Percentiles rank a stretch among this genome's conserved stretches.
phyloP scores from a whole-genome alignment of 495 filamentous ascomycete genomes.

The Hypoxylon intermedium region DNA sequence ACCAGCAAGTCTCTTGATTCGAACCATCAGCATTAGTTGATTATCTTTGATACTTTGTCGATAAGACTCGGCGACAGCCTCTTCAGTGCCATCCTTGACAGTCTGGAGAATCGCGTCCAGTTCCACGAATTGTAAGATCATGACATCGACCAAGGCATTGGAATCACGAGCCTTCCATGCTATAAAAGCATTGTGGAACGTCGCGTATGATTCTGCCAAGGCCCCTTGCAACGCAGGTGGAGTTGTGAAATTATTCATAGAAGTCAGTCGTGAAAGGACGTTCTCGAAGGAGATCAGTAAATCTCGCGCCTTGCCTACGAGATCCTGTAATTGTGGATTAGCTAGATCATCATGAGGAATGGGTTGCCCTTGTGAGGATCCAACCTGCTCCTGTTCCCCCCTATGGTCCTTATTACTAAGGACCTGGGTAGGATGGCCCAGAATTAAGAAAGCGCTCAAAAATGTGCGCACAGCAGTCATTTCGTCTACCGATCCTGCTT shows the following conservation, averaged over 20 bases:
- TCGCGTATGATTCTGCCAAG: constrained; percentile 73
- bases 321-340: constrained; percentile 71
- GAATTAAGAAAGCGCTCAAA: constrained; percentile 88
- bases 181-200: constrained; percentile 90
- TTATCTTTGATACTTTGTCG: constrained; percentile 92
- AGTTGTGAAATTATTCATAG: constrained; percentile 61
- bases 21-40: constrained; percentile 84
- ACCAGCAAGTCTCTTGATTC: constrained; percentile 89
- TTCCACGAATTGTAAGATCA: constrained; percentile 95
- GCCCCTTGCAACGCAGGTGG: constrained; percentile 66
- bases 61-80: constrained; percentile 88
- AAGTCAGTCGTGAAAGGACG: constrained; percentile 64
- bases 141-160: constrained; percentile 85
- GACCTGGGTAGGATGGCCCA: constrained; percentile 90
- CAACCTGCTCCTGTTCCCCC: constrained; percentile 73
- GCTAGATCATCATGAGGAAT: constrained; percentile 59
- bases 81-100: constrained; percentile 87
- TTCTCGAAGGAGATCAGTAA: constrained; percentile 84
- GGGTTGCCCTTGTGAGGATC: constrained; percentile 51
- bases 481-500: constrained; percentile 70
- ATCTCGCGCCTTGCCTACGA: constrained; percentile 87
- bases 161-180: constrained; percentile 96
- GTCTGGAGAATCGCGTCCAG: constrained; percentile 95
- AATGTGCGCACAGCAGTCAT: constrained; percentile 87
- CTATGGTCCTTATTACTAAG: constrained; percentile 81